A percentile compares a stretch with the other conserved stretches of the same genome.
Evolutionary conservation across 176 grass and related monocot species (phyloP).

Genomic region (Metroxylon sagu): DNA sequence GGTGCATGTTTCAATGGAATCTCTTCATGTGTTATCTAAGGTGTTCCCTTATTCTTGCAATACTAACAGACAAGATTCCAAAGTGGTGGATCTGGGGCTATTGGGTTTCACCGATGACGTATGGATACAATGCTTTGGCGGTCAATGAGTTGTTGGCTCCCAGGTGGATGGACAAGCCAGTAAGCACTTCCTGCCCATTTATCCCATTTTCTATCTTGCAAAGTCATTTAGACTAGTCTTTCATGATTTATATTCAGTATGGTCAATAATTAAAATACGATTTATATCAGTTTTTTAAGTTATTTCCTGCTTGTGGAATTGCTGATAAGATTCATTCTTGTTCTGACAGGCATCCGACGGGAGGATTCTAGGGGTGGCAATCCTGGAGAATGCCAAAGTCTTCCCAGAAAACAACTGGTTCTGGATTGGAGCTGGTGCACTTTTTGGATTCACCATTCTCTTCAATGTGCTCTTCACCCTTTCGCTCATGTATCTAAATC

Average conservation of each 20-base stretch:
- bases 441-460: conserved; percentile 85
- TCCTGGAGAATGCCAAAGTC: conserved; percentile 59
- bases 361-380: conserved; percentile 42
- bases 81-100: conserved; percentile 99
- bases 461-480: conserved; percentile 97
- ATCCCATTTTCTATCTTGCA: too few species aligned
- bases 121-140: conserved; percentile 80
- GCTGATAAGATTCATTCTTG: background rate
- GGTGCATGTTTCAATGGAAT: too few species aligned
- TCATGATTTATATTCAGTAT: too few species aligned
- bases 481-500: conserved; percentile 72
- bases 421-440: conserved; percentile 80
- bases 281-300: too few species aligned
- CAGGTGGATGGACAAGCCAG: conserved; percentile 65
- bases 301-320: too few species aligned
- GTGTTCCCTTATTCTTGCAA: background rate
- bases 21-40: too few species aligned
- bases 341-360: background rate
- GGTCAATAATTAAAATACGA: too few species aligned
- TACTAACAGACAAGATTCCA: conserved; percentile 59
- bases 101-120: conserved; percentile 84
- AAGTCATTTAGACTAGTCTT: too few species aligned
- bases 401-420: conserved; percentile 80
- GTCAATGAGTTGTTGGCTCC: conserved; percentile 94
- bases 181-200: background rate